Base-by-base conservation (phyloP, 257 asterid species). In the Plectranthus barbatus region DNA sequence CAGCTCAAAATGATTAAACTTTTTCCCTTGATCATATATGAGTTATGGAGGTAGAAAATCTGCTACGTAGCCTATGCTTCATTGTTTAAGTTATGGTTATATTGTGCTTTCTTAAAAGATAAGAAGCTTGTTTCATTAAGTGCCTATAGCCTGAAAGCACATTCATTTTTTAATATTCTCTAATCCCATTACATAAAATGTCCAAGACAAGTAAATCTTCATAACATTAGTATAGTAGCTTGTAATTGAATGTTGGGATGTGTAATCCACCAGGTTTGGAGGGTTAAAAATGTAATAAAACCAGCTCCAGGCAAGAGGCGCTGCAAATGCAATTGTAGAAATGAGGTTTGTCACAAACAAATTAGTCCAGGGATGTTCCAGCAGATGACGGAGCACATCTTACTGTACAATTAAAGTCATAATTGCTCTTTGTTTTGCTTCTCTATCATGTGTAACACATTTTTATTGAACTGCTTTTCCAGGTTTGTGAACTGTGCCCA, bases 361-460 rank as follows among this genome's bases (percentile, higher is more conserved):
- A 87, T 93, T 74, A 97, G 99, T 51, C 99, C 96, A 1, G 99
- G 99, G 62, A 93, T 93, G 99, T 93, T 84, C 78, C 99, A 93
- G 80, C 99, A 93, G 85, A 90, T 90, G 99, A 93, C 99, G 4
- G 97, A 93, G 78, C 96, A 93, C 94, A 97, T 87, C 77, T 24
- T 23, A 44, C 46, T 1, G 36, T 56, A n/a, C n/a, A n/a, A n/a
- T n/a, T n/a, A n/a, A n/a, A n/a, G n/a, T n/a, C n/a, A n/a, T n/a
- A n/a, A n/a, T n/a, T n/a, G n/a, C n/a, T 33, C 57, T 48, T 42
- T 45, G 64, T 26, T 56, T 52, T 55, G 50, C 48, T 54, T 67
- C 18, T 31, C 20, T 62, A 24, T 58, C 7, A 26, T 60, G 58
- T 24, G 8, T 13, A 23, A 60, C 15, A 10, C 63, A 23, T 19